A percentile compares a stretch with the other conserved stretches of the same genome.
Evolutionary conservation across 2,329 filamentous ascomycete genomes (phyloP).

Genomic region (Verticillium nubilum): DNA sequence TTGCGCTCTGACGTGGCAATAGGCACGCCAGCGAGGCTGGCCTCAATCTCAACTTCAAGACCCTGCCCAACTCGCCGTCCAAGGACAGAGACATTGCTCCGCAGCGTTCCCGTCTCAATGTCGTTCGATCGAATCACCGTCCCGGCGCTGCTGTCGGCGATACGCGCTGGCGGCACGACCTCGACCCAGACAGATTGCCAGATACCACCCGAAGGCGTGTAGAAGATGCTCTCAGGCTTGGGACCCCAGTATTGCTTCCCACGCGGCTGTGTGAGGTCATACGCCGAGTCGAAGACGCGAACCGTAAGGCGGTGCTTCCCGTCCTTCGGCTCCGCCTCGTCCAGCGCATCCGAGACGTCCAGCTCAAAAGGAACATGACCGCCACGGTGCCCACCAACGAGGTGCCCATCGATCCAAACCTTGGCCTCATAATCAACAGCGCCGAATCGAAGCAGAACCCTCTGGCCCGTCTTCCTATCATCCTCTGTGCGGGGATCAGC

Average conservation of each 20-base stretch:
- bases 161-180: constrained; percentile 42
- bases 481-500: constrained; percentile 39
- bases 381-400: constrained; percentile 49
- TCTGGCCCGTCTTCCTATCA: constrained; percentile 33
- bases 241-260: constrained; percentile 64
- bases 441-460: constrained; percentile 49
- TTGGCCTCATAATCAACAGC: constrained; percentile 58
- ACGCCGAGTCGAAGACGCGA: constrained; percentile 58
- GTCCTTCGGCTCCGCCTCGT: constrained; percentile 6
- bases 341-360: constrained; percentile 48
- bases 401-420: constrained; percentile 49
- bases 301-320: constrained; percentile 40
- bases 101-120: constrained; percentile 44
- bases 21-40: constrained; percentile 39
- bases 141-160: constrained; percentile 51
- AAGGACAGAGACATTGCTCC: constrained; percentile 42
- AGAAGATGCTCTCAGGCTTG: constrained; percentile 55
- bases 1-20: constrained; percentile 38
- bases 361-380: constrained; percentile 55
- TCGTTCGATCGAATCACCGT: constrained; percentile 50
- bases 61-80: constrained; percentile 40
- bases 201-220: constrained; percentile 51
- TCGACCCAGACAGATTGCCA: constrained; percentile 56
- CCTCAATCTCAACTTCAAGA: constrained; percentile 48
- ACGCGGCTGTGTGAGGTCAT: constrained; percentile 58